Conservation (phyloP, 148 eudicot genomes). For the Cornus florida region DNA sequence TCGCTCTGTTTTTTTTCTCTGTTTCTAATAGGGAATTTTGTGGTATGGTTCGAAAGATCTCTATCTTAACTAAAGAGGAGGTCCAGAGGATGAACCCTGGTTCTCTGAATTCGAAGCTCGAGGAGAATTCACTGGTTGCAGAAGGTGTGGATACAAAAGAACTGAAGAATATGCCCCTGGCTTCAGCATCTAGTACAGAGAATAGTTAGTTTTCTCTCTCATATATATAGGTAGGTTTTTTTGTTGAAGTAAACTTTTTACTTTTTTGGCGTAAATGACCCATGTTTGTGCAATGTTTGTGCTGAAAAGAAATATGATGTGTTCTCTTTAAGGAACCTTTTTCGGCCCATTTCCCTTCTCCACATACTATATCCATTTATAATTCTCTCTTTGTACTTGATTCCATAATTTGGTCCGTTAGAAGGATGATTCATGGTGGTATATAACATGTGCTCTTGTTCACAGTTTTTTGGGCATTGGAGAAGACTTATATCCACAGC, state of each 20-base stretch:
- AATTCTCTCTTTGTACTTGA: background rate
- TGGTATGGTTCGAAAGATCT: conserved; percentile 86
- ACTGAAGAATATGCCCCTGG: conserved; percentile 36
- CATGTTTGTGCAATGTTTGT: too few relatives aligned
- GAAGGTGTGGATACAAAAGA: conserved; percentile 62
- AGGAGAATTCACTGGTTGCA: conserved; percentile 33
- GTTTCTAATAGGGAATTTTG: conserved; percentile 71
- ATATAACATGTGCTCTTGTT: background rate
- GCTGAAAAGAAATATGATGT: too few relatives aligned
- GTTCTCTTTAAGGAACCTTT: too few relatives aligned
- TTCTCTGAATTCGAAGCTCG: conserved; percentile 48
- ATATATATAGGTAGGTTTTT: conserved; percentile 34
- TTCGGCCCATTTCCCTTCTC: background rate
- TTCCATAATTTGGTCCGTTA: too few relatives aligned
- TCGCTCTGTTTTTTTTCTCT: background rate
- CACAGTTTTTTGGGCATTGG: background rate
- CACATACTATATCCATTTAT: too few relatives aligned
- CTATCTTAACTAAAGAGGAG: conserved; percentile 87
- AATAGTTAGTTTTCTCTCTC: conserved; percentile 24
- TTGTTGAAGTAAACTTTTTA: background rate
- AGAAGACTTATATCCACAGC: background rate
- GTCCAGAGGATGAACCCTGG: conserved; percentile 79
- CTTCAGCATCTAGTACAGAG: conserved; percentile 42
- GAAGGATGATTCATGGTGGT: background rate
- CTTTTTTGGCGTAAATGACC: too few relatives aligned